Conservation (phyloP, 345 rosid genomes). For the Clarkia xantiana region DNA sequence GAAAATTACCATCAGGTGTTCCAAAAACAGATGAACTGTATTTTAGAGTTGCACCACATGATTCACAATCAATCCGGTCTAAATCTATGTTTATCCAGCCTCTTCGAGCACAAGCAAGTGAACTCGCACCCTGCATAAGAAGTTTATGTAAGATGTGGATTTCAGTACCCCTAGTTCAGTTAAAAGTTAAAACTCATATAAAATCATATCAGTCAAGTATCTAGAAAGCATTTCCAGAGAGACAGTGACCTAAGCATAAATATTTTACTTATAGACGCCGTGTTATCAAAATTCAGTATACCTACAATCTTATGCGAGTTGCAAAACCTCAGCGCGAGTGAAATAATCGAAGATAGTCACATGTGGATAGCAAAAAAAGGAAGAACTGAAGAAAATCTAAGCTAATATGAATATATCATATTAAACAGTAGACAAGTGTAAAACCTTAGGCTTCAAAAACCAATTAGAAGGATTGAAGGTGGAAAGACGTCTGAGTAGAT, state of each 20-base stretch:
- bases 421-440: no score
- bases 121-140: conserved; percentile 32
- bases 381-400: no score
- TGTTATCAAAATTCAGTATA: no score
- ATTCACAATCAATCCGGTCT: conserved; percentile 49
- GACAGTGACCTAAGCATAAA: no score
- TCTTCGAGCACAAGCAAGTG: conserved; percentile 69
- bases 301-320: no score
- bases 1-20: conserved; percentile 38
- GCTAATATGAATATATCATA: no score
- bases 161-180: conserved; percentile 1
- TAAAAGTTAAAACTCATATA: not conserved
- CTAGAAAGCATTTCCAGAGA: no score
- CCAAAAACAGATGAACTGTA: conserved; percentile 22
- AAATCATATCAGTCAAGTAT: no score
- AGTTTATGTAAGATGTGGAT: conserved; percentile 2
- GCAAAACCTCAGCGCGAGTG: not conserved
- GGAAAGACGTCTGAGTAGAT: conserved; percentile 81
- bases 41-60: conserved; percentile 44
- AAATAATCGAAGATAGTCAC: no score
- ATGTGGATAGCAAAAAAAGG: no score
- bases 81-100: conserved; percentile 52
- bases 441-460: conserved; percentile 87
- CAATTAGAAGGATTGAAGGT: conserved; percentile 88
- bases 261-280: no score